phyloP scores from a whole-genome alignment of 768 basidiomycete species.

The Gloeopeniophorella convolvens region DNA sequence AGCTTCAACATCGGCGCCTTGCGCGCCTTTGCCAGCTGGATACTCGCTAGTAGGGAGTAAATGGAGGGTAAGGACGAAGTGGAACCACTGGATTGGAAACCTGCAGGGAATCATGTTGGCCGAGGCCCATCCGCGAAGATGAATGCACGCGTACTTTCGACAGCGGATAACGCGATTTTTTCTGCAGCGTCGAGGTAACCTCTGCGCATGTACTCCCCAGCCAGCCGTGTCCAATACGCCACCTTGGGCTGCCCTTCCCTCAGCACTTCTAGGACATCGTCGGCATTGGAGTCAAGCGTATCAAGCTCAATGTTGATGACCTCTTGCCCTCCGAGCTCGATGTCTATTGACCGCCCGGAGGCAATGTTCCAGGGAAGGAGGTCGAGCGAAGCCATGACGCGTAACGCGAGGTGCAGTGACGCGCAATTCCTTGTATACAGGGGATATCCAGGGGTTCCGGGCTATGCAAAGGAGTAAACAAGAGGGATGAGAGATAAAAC shows the following conservation, averaged over 20 bases:
- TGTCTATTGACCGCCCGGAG: constrained; percentile 46
- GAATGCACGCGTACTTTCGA: constrained; percentile 48
- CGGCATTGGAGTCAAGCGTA: constrained; percentile 71
- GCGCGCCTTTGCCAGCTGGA: constrained; percentile 73
- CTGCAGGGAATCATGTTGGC: constrained; percentile 30
- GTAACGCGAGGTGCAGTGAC: background rate
- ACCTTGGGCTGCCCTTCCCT: constrained; percentile 65
- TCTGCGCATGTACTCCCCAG: constrained; percentile 83
- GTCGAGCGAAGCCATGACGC: constrained; percentile 4
- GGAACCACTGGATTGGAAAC: constrained; percentile 44
- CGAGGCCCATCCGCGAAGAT: background rate
- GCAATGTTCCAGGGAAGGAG: constrained; percentile 20
- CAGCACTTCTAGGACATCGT: constrained; percentile 68
- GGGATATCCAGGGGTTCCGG: no score
- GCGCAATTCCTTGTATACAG: background rate
- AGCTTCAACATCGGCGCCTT: constrained; percentile 79
- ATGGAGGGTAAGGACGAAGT: constrained; percentile 58
- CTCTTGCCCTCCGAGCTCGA: constrained; percentile 77
- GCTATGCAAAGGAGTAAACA: no score
- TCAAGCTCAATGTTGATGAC: constrained; percentile 87
- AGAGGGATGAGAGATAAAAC: no score
- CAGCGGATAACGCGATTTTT: constrained; percentile 60
- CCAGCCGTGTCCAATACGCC: constrained; percentile 75
- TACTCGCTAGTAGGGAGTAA: constrained; percentile 78
- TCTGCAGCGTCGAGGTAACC: constrained; percentile 73